Conservation (phyloP, 2,329 filamentous ascomycete species). For the Cladobotryum mycophilum region DNA sequence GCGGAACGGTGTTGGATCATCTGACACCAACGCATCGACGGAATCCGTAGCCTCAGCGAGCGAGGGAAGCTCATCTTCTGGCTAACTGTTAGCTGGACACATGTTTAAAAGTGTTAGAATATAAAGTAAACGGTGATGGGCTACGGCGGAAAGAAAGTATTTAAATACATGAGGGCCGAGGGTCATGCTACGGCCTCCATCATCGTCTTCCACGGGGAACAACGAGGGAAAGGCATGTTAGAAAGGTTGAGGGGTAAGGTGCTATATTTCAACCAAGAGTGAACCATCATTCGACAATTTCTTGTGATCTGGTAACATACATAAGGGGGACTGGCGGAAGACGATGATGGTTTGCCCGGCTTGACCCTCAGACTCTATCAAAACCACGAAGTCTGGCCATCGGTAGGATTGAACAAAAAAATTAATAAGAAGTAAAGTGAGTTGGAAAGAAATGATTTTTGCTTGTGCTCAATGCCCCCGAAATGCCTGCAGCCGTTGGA, state of each 20-base stretch:
- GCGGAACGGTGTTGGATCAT: conserved; percentile 32
- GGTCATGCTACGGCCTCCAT: conserved; percentile 51
- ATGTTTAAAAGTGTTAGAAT: conserved; percentile 2
- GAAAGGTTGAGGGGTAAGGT: conserved; percentile 27
- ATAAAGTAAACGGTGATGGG: not conserved
- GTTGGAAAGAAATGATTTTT: not conserved
- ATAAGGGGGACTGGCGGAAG: conserved; percentile 54
- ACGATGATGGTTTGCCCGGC: conserved; percentile 65
- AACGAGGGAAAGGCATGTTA: conserved; percentile 28
- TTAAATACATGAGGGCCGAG: conserved; percentile 36
- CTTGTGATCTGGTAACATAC: conserved; percentile 55
- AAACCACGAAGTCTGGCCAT: conserved; percentile 5
- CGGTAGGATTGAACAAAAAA: not conserved
- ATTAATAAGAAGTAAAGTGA: conserved; percentile 11
- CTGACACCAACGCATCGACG: conserved; percentile 64
- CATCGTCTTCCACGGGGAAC: conserved; percentile 53
- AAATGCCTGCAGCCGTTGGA: not conserved
- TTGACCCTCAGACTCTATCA: conserved; percentile 23
- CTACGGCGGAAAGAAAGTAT: conserved; percentile 11
- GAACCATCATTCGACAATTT: conserved; percentile 26
- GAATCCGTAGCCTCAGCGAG: conserved; percentile 56
- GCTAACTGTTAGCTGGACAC: conserved; percentile 36
- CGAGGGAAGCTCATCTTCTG: conserved; percentile 58
- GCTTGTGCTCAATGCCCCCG: not conserved
- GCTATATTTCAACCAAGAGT: conserved; percentile 37